A percentile compares a stretch with the other conserved stretches of the same genome.
phyloP scores from a whole-genome alignment of 495 filamentous ascomycete genomes.

The Lentithecium fluviatile region DNA sequence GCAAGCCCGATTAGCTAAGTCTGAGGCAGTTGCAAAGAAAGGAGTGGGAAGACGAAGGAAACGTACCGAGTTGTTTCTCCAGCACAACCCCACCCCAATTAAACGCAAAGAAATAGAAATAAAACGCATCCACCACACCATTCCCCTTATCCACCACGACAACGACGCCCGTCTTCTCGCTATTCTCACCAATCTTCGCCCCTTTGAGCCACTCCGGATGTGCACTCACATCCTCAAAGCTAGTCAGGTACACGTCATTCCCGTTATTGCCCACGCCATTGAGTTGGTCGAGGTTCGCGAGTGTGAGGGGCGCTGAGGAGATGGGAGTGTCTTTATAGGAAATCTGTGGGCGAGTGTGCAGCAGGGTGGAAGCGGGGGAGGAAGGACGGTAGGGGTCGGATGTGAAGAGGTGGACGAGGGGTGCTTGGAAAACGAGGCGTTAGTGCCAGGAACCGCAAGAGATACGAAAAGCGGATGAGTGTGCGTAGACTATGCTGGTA shows the following conservation, averaged over 20 bases:
- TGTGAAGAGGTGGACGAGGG: slow-evolving; percentile 50
- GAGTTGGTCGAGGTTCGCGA: slow-evolving; percentile 53
- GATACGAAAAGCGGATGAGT: neutral
- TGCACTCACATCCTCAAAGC: slow-evolving; percentile 54
- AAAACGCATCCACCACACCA: slow-evolving; percentile 61
- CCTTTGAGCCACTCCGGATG: slow-evolving; percentile 54
- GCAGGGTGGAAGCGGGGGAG: slow-evolving; percentile 56
- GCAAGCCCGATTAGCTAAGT: slow-evolving; percentile 27
- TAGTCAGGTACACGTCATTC: slow-evolving; percentile 56
- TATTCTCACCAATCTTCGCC: slow-evolving; percentile 48
- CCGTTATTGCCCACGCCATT: slow-evolving; percentile 48
- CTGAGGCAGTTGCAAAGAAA: slow-evolving; percentile 25
- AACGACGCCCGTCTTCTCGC: slow-evolving; percentile 50
- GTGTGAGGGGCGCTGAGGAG: slow-evolving; percentile 45
- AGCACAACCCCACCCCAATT: slow-evolving; percentile 47
- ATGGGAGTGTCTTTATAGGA: slow-evolving; percentile 50
- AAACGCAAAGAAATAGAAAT: slow-evolving; percentile 67
- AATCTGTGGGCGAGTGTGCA: slow-evolving; percentile 55
- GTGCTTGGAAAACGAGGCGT: slow-evolving; percentile 19
- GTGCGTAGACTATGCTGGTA: neutral
- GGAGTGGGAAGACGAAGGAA: neutral
- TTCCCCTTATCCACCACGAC: slow-evolving; percentile 58
- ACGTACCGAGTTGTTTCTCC: slow-evolving; percentile 20
- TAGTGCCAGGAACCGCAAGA: neutral
- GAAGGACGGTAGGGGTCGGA: slow-evolving; percentile 59